Evolutionary conservation across 2,329 filamentous ascomycete species (phyloP), one percentile per base, ranked within the genome.

Genomic region (Colletotrichum cereale): DNA sequence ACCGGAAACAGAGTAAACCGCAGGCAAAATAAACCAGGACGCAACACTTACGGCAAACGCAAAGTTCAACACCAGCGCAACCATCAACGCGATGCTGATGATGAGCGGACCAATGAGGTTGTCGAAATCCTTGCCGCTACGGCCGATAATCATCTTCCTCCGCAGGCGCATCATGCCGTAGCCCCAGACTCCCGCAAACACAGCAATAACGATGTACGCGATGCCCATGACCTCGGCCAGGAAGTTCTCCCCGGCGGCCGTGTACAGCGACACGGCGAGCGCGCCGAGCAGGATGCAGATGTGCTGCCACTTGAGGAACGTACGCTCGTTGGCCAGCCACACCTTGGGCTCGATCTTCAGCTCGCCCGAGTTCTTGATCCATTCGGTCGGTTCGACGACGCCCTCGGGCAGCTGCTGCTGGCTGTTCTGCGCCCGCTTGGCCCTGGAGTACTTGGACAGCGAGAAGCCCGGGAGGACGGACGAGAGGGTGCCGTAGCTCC

Each of bases 281-380:
- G 92, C 91, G 47, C 95, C 95, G 31, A 99, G 90, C 18, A 99
- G 87, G 60, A 99, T 90, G 73, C 91, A 92, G 77, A 99, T 95
- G 81, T 98, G 95, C 85, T 98, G 94, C 96, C 96, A 99, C 82
- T 98, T 98, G 82, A 99, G 92, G 80, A 98, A 99, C 0, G 96
- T 99, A 73, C 96, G 92, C 84, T 99, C 96, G 82, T 99, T 99
- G 66, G 96, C 96, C 68, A 99, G 91, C 96, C 96, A 99, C 38
- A 99, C 96, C 83, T 99, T 99, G 73, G 94, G 95, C 84, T 99
- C 96, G 68, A 99, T 94, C 79, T 95, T 93, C 74, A 98, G 88
- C 44, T 95, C 93, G 3, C 96, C 96, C 42, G 92, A 89, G 82
- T 99, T 97, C 85, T 99, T 99, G 86, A 99, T 93, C 91, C 96